Evolutionary conservation across 2,329 filamentous ascomycete genomes (phyloP), one percentile per base, ranked within the genome.

Genomic region (Alternaria sp.): DNA sequence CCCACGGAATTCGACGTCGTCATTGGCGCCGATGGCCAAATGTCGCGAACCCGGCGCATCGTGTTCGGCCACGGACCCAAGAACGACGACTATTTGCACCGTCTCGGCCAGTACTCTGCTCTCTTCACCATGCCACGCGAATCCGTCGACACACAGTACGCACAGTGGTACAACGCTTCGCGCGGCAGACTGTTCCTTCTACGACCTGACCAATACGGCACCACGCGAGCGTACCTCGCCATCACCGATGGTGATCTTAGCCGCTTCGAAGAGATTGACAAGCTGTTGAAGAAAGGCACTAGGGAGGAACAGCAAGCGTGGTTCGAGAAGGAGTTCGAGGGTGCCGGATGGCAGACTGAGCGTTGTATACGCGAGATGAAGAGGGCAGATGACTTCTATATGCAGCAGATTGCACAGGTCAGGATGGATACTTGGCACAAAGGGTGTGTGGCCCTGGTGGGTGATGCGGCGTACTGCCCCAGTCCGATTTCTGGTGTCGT

Each of bases 311-410:
- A 76, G 49, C 69, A 74, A 65, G 61, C 51, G 12, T 70, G 72
- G 69, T 61, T 73, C 15, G 69, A 62, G 30, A 66, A 64, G 4
- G 65, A 72, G 6, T 83, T 80, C 40, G 61, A 69, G 1, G 78
- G 73, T n/a, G 78, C 76, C 0, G 82, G 81, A 1, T 83, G 80
- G 76, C 65, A 81, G 59, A 67, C 69, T 0, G 72, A 79, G 3
- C 73, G 79, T 0, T 70, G 81, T 3, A 51, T 84, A 0, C 63
- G 75, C 8, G 81, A 70, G 2, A 81, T 85, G 80, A 69, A 77
- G 26, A 71, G 68, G 1, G 70, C 78, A 0, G 68, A 81, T 0
- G 80, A 85, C 58, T 85, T 83, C 66, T 85, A 85, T 68, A 81
- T 79, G 61, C 77, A 82, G 28, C 77, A 81, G 17, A 69, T 81